These are phyloP conservation scores for Debaryomyces castellii DNA, from an alignment of 805 yeast genomes.

Conservation along the genomic window DNA sequence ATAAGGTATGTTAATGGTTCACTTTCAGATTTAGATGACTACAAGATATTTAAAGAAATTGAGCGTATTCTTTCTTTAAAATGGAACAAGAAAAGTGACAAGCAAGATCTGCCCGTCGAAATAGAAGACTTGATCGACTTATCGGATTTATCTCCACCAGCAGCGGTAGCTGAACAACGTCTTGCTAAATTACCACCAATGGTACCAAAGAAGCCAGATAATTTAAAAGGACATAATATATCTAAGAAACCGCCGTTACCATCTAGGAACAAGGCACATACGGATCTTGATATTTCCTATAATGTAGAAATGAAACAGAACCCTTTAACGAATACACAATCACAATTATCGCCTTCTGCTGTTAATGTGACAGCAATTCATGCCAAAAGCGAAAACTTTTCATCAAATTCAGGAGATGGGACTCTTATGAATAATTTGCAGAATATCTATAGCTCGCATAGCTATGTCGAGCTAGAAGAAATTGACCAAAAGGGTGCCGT, in stretches of 20 bases:
- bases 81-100: conserved; percentile 5
- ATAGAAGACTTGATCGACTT: conserved; percentile 38
- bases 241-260: conserved; percentile 36
- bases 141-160: conserved; percentile 28
- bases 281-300: conserved; percentile 11
- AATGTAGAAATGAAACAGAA: neutral
- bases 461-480: conserved; percentile 32
- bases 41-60: conserved; percentile 28
- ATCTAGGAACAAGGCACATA: conserved; percentile 12
- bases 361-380: neutral
- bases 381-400: neutral
- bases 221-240: conserved; percentile 32
- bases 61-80: conserved; percentile 18
- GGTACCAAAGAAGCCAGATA: conserved; percentile 48
- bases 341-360: conserved; percentile 17
- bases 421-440: conserved; percentile 21
- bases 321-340: conserved; percentile 2
- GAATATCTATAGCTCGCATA: conserved; percentile 21
- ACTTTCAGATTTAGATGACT: conserved; percentile 54
- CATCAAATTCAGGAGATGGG: neutral
- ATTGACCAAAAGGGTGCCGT: conserved; percentile 36
- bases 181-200: conserved; percentile 36
- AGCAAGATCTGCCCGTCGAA: conserved; percentile 16
- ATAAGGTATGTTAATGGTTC: conserved; percentile 76
- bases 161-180: conserved; percentile 15